Conservation (phyloP, 164 flowering plant genomes). For the Euptelea pleiosperma region DNA sequence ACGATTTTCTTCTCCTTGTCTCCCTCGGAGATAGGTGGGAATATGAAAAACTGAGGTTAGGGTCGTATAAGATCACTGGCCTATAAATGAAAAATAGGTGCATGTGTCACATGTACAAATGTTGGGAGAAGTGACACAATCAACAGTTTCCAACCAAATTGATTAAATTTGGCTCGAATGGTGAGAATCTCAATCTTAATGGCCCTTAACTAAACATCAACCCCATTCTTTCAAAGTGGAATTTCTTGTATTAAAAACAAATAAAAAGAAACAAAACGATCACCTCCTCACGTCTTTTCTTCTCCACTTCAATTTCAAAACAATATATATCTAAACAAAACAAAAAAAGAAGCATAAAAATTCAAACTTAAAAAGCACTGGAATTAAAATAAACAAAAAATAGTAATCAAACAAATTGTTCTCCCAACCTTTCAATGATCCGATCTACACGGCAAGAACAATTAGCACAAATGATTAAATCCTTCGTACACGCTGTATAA, state of each 20-base stretch:
- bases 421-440: constrained; percentile 69
- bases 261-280: background rate
- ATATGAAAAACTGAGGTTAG: too few species aligned
- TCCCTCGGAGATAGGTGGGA: too few species aligned
- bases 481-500: constrained; percentile 83
- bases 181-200: constrained; percentile 86
- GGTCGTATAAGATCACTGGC: too few species aligned
- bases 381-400: background rate
- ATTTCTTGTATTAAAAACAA: background rate
- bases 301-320: constrained; percentile 81
- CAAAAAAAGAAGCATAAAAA: background rate
- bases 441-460: constrained; percentile 67
- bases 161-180: too few species aligned
- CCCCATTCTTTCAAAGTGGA: background rate
- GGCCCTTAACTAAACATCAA: constrained; percentile 46
- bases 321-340: constrained; percentile 51
- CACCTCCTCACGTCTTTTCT: constrained; percentile 79
- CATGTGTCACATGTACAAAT: too few species aligned
- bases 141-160: too few species aligned
- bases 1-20: too few species aligned
- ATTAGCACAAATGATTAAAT: constrained; percentile 78
- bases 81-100: too few species aligned
- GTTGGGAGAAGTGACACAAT: too few species aligned
- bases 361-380: background rate
- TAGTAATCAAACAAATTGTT: background rate